Evolutionary conservation across 2,329 filamentous ascomycete genomes (phyloP).

Genomic region (Rutstroemia sydowiana): DNA sequence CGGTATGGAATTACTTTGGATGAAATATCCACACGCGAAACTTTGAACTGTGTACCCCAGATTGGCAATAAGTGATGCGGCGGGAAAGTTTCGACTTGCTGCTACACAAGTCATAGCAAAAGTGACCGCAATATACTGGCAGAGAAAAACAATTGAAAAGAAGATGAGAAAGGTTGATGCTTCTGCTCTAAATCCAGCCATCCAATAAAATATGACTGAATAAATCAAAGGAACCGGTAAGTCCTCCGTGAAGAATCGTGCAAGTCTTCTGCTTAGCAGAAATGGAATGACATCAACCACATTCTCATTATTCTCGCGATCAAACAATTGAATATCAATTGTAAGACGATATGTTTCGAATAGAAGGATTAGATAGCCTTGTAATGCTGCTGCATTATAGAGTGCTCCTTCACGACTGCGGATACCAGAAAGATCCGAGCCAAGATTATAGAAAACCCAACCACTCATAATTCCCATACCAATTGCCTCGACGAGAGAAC

Average conservation of each 20-base stretch:
- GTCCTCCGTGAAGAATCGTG: conserved; percentile 63
- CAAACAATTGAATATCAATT: conserved; percentile 67
- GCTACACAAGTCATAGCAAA: conserved; percentile 63
- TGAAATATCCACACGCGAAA: conserved; percentile 70
- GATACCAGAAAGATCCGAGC: conserved; percentile 61
- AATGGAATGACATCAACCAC: conserved; percentile 65
- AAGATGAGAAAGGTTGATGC: conserved; percentile 63
- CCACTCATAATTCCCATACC: conserved; percentile 65
- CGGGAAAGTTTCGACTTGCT: conserved; percentile 58
- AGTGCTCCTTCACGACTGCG: conserved; percentile 65
- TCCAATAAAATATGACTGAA: conserved; percentile 68
- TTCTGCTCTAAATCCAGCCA: conserved; percentile 63
- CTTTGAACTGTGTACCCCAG: conserved; percentile 66
- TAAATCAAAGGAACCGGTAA: conserved; percentile 65
- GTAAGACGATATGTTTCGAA: conserved; percentile 72
- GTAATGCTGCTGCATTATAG: conserved; percentile 63
- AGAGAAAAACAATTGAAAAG: conserved; percentile 59
- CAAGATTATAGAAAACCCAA: conserved; percentile 63
- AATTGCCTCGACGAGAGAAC: conserved; percentile 61
- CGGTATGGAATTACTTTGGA: conserved; percentile 65
- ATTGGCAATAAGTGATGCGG: conserved; percentile 66
- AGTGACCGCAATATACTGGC: conserved; percentile 67
- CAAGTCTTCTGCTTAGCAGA: conserved; percentile 60
- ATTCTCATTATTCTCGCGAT: conserved; percentile 66
- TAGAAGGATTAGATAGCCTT: conserved; percentile 68